Conservation (phyloP, 805 yeast species). For the Geotrichum ghanense region DNA sequence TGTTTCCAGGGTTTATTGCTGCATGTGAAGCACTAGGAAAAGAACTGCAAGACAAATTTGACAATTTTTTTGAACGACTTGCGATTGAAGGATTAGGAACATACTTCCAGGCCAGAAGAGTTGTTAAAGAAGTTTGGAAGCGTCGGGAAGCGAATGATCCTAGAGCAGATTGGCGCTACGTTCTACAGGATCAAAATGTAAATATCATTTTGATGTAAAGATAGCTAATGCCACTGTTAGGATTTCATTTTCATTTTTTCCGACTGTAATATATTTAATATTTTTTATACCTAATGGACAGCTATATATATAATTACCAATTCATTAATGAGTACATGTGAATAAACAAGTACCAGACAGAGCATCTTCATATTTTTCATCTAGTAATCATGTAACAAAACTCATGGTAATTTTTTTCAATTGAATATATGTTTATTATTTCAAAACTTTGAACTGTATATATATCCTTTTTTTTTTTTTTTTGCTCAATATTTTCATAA, state of each 20-base stretch:
- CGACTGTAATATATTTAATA: too few relatives aligned
- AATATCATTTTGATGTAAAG: conserved; percentile 51
- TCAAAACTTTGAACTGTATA: too few relatives aligned
- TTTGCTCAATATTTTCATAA: too few relatives aligned
- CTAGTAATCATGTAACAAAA: too few relatives aligned
- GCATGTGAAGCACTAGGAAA: conserved; percentile 64
- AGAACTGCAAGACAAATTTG: conserved; percentile 50
- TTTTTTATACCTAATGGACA: too few relatives aligned
- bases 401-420: too few relatives aligned
- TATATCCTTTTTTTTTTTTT: too few relatives aligned
- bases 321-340: too few relatives aligned
- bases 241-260: background rate
- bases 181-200: conserved; percentile 75
- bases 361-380: too few relatives aligned
- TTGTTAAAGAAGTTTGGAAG: conserved; percentile 79
- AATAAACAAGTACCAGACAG: too few relatives aligned
- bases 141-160: conserved; percentile 49
- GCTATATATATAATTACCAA: too few relatives aligned
- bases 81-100: conserved; percentile 57
- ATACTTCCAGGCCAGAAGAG: conserved; percentile 78
- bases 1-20: conserved; percentile 85
- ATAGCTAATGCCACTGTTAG: conserved; percentile 25
- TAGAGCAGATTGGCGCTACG: conserved; percentile 66
- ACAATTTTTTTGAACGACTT: conserved; percentile 44
- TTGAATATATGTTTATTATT: too few relatives aligned